phyloP scores from a whole-genome alignment of 2,329 filamentous ascomycete species.

The Aspergillus sergii region DNA sequence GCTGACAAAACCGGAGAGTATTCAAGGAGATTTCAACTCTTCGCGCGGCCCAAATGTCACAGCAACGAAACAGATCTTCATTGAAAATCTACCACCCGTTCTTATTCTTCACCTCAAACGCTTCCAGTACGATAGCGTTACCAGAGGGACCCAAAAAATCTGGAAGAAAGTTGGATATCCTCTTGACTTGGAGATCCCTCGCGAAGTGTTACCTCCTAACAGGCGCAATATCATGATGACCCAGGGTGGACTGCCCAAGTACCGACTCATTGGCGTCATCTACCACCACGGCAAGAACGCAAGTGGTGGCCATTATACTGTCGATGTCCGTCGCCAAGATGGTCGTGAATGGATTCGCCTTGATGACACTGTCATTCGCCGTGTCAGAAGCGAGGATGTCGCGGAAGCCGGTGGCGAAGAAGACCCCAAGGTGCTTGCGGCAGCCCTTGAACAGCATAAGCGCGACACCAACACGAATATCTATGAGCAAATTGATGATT shows the following conservation, averaged over 20 bases:
- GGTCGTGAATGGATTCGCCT: constrained; percentile 94
- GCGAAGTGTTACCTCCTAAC: constrained; percentile 79
- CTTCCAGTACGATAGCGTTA: constrained; percentile 89
- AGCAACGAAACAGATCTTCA: constrained; percentile 92
- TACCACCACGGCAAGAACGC: constrained; percentile 98
- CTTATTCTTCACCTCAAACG: constrained; percentile 95
- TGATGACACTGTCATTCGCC: constrained; percentile 87
- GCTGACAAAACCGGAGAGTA: constrained; percentile 78
- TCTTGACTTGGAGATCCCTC: constrained; percentile 88
- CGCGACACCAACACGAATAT: constrained; percentile 66
- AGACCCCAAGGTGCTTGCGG: constrained; percentile 68
- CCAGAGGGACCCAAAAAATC: constrained; percentile 86
- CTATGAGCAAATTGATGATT: constrained; percentile 67
- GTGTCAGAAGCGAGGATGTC: constrained; percentile 84
- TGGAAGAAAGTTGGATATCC: constrained; percentile 98
- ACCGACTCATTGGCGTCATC: constrained; percentile 84
- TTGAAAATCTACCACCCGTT: constrained; percentile 86
- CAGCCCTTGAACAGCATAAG: constrained; percentile 68
- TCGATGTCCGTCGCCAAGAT: constrained; percentile 93
- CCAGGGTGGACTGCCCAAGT: constrained; percentile 74
- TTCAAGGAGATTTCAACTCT: constrained; percentile 83
- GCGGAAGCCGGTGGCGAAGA: constrained; percentile 83
- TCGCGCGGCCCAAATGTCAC: constrained; percentile 73
- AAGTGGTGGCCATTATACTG: constrained; percentile 94
- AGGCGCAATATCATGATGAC: constrained; percentile 67